Evolutionary conservation across 768 basidiomycete genomes (phyloP), one percentile per base, ranked within the genome.

Genomic region (Candolleomyces efflorescens): DNA sequence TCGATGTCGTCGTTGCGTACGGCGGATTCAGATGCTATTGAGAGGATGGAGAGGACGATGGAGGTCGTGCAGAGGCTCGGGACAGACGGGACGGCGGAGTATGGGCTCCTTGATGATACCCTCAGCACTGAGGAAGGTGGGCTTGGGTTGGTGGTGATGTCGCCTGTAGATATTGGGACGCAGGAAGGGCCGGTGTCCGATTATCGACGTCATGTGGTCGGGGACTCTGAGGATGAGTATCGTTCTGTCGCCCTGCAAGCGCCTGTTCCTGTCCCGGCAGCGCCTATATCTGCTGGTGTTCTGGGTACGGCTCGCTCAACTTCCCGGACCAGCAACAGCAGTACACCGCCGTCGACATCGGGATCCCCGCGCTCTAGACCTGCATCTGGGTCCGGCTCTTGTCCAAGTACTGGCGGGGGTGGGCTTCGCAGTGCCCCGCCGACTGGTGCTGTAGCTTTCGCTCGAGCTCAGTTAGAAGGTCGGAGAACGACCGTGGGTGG

Each of bases 11-110:
- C 89, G 64, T 59, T 82, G 66, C 67, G 73, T 49, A 90, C 90
- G 12, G 83, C 87, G 7, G 81, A 90, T 66, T 85, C 89, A 27
- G 87, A 82, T 52, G 79, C 76, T 9, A 81, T 89, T 55, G 90
- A 90, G 63, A 73, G 77, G 56, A 78, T 90, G 64, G 86, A 80
- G 2, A 82, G 78, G 24, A 78, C 73, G 38, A 84, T 90, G 79
- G 86, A 89, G 70, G 85, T 92, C 45, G 79, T 85, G 37, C 86
- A 90, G 71, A 74, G 81, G 38, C 63, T 71, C 20, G n/a, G 18
- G 46, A 7, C 46, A 15, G 24, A 26, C 2, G 22, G 18, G 7
- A 26, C 46, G 18, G 46, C 7, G 13, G 12, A 20, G 46, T 26
- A 23, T 36, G 18, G 49, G 15, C n/a, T 50, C 24, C 9, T 17